phyloP scores from a whole-genome alignment of 1,284 basidiomycete species.

The Cryptococcus sp. region DNA sequence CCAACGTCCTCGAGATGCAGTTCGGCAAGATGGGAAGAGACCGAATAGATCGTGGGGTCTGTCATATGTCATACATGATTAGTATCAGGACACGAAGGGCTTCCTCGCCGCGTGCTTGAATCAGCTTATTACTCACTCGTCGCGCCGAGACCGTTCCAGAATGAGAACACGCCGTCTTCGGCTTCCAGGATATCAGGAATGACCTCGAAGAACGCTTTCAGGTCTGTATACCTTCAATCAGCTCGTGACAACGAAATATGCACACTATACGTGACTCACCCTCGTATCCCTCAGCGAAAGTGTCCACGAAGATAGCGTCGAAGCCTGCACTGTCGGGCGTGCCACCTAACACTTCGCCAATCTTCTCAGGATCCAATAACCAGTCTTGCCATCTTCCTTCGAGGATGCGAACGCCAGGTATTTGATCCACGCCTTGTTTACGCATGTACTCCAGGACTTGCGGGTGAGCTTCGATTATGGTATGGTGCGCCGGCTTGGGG shows the following conservation, averaged over 20 bases:
- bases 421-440: slow-evolving; percentile 72
- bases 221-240: slow-evolving; percentile 55
- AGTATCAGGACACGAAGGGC: not conserved
- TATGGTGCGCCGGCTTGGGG: slow-evolving; percentile 67
- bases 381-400: slow-evolving; percentile 92
- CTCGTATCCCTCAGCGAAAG: slow-evolving; percentile 85
- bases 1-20: slow-evolving; percentile 83
- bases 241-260: not conserved
- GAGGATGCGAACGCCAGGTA: slow-evolving; percentile 75
- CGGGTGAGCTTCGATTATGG: slow-evolving; percentile 93
- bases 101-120: not conserved
- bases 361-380: slow-evolving; percentile 56
- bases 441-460: slow-evolving; percentile 82
- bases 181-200: slow-evolving; percentile 79
- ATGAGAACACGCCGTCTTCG: slow-evolving; percentile 79
- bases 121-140: slow-evolving; percentile 65
- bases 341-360: slow-evolving; percentile 43
- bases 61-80: slow-evolving; percentile 4
- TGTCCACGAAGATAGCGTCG: slow-evolving; percentile 92
- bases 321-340: slow-evolving; percentile 61
- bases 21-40: slow-evolving; percentile 83
- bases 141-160: slow-evolving; percentile 96
- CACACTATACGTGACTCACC: slow-evolving; percentile 53
- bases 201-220: slow-evolving; percentile 79
- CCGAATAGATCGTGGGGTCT: slow-evolving; percentile 88